Evolutionary conservation across 208 protist species (phyloP), one percentile per base, ranked within the genome.

Genomic region (Trypanosoma mega): DNA sequence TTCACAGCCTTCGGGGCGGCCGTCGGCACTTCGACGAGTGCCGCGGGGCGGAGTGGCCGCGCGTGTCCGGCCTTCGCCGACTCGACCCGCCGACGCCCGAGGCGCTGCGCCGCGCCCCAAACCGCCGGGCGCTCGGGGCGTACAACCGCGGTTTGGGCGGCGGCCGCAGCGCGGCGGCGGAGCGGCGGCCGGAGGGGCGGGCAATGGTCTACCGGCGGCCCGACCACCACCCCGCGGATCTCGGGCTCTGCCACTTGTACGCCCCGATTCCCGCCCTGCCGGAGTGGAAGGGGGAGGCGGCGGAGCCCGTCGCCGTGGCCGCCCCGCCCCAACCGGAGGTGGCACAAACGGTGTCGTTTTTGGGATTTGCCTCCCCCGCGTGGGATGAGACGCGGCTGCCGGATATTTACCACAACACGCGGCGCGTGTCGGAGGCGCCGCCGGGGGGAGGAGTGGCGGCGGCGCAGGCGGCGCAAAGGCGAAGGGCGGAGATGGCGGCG

Each of bases 1-100:
- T 92, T 18, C 74, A 92, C 60, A 64, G 61, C 3, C 78, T 71
- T 24, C 72, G 82, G 36, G 77, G 77, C n/a, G 87, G 87, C 9
- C 67, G 73, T 31, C 72, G 87, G n/a, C 87, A 93, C 63, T 92
- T 79, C 61, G 74, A 79, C 16, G 77, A 92, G 56, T 12, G 14
- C 20, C 72, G 60, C 3, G 73, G 80, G 5, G 16, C 27, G 50
- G 78, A 90, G 63, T 0, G 14, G 51, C 14, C 14, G 56, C 80
- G 76, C 72, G 18, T 54, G 37, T 68, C 70, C 14, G 65, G 48
- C 23, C 2, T 52, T 30, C 52, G 63, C 6, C 23, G 7, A 56
- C 21, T 60, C 5, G 5, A 27, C 16, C 48, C 59, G 30, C 45
- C 49, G 12, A n/a, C 23, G 16, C 14, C 47, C 23, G 57, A n/a